These are phyloP conservation scores for Tetradesmus lagerheimii DNA, from an alignment of 139 green algal genomes.

Conservation along the genomic window DNA sequence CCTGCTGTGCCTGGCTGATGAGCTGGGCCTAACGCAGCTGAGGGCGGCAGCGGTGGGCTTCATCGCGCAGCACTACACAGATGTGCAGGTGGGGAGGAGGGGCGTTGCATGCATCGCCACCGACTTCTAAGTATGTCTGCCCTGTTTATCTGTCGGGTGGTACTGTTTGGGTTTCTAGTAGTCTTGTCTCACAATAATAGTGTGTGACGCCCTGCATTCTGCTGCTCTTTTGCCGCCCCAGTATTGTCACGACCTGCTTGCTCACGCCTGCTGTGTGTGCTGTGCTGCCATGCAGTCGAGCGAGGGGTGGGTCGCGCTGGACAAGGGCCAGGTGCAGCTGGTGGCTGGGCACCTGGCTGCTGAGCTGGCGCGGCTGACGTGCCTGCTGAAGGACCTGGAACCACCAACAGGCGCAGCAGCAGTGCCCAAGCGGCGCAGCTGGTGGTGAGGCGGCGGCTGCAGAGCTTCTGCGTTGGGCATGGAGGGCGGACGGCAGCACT, in stretches of 20 bases:
- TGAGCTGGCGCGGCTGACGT: constrained; percentile 21
- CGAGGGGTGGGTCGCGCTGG: constrained; percentile 5
- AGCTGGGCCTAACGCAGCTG: constrained; percentile 65
- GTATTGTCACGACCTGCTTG: background rate
- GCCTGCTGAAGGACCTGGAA: constrained; percentile 29
- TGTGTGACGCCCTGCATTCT: too few relatives aligned
- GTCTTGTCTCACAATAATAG: too few relatives aligned
- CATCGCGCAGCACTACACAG: constrained; percentile 49
- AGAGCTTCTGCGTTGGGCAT: background rate
- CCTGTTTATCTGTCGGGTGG: too few relatives aligned
- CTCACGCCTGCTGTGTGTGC: background rate
- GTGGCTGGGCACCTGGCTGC: constrained; percentile 8
- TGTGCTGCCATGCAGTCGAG: background rate
- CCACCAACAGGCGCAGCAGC: constrained; percentile 12
- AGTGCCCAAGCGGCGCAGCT: constrained; percentile 27
- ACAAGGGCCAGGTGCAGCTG: constrained; percentile 16
- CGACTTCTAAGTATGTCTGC: background rate
- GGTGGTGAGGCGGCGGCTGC: constrained; percentile 24
- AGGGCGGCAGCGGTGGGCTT: constrained; percentile 64
- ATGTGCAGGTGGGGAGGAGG: constrained; percentile 21
- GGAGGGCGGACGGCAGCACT: background rate
- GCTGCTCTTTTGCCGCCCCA: background rate
- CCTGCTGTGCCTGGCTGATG: constrained; percentile 69
- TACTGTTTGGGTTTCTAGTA: too few relatives aligned
- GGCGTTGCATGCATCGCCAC: too few relatives aligned